Evolutionary conservation across 352 stramenopile species (phyloP), one percentile per base, ranked within the genome.

Genomic region (Pythium dissimile): DNA sequence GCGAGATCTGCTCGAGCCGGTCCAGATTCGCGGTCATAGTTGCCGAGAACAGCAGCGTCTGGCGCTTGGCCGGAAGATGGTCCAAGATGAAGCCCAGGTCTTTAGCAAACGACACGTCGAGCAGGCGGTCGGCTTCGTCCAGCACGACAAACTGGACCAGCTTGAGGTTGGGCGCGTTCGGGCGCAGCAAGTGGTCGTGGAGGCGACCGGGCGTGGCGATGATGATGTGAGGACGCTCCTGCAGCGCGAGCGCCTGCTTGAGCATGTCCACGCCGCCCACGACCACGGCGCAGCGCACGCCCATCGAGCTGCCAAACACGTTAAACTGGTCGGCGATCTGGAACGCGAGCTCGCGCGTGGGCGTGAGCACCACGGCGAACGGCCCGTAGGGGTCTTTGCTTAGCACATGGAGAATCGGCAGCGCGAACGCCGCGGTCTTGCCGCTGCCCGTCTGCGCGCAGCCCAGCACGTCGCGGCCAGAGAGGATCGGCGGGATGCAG

Each of bases 261-360:
- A 98, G 88, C 64, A 97, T 85, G 77, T 98, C 90, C 38, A 98
- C 82, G 42, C 97, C 97, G 45, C 97, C 97, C 8, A 99, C 94
- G n/a, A 99, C 75, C 2, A 99, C 79, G 8, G 82, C 75, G 20
- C 88, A 92, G 23, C 92, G 84, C 23, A 99, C 84, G 26, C 80
- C 79, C 59, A 94, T 83, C 18, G 86, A 88, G 64, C 97, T 97
- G n/a, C 86, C 82, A 28, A 99, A 88, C 1, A 94, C 96, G 30
- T 96, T 82, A 42, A 99, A 97, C 71, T 99, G 96, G 58, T 99
- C 96, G 35, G 92, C 83, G 63, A 99, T 99, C 77, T 99, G 97
- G 65, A 98, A 98, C 18, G 97, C 97, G 11, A 99, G 77, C 79
- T 99, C 97, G 18, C 97, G 74, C 30, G 96, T 99, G 5, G 97